Base-by-base conservation (phyloP, 2,329 filamentous ascomycete genomes). In the Acrocalymma vagum region DNA sequence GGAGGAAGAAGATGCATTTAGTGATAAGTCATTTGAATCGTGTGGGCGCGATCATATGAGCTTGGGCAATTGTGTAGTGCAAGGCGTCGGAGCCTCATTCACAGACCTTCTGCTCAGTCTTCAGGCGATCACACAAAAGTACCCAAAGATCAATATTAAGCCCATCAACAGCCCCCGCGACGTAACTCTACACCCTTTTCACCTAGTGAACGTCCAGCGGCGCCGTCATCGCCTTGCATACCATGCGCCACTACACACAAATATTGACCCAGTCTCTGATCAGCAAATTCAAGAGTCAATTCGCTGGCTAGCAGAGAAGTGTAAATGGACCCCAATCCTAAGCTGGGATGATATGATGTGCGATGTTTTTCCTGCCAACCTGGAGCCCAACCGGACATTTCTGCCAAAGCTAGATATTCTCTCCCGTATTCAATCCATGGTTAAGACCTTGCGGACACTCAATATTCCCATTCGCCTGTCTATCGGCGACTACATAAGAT, bases 271-370 rank as follows among this genome's bases (percentile, higher is more conserved):
- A 2, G 55, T 62, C 10, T 54, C 57, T 2, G 63, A 56, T 18
- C 45, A 56, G n/a, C 53, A 62, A 14, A 58, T 67, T n/a, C 61
- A 67, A 33, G 55, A 61, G 11, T 58, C 63, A 5, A 46, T 69
- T 14, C 59, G 53, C 21, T 69, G 63, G 63, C 40, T 69, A 15
- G 52, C 57, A 3, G 42, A 57, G 16, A 60, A 62, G 29, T 68
- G 63, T 38, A 48, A 54, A 26, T 69, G 64, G 63, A 65, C 55
- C 31, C 65, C 66, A 1, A 57, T 65, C 9, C 48, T 69, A 1
- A 51, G 58, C 7, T 69, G 65, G 66, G 64, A 67, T 13, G 52
- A 28, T 20, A 59, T 69, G 61, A 67, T 67, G 63, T 68, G 61
- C 36, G 66, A 69, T 29, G 65, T 64, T 2, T 69, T 69, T 22